Evolutionary conservation across 2,329 filamentous ascomycete species (phyloP).

Genomic region (Botrytis medusae): DNA sequence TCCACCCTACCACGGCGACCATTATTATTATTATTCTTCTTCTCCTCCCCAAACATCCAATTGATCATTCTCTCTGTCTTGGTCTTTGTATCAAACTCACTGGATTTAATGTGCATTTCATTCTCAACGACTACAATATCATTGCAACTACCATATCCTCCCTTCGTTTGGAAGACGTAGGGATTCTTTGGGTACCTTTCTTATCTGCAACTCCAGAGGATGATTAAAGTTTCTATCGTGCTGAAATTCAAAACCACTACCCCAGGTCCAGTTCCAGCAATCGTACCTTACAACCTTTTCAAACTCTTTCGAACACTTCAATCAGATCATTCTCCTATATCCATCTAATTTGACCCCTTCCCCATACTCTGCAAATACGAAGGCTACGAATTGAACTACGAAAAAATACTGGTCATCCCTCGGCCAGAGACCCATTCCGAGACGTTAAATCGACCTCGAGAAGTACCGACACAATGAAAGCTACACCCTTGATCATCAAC

Average conservation of each 20-base stretch:
- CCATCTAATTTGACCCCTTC: background rate
- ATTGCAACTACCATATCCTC: background rate
- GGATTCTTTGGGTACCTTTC: background rate
- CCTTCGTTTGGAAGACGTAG: background rate
- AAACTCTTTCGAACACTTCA: background rate
- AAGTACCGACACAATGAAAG: conserved; percentile 70
- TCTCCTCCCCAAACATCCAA: background rate
- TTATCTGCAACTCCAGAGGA: conserved; percentile 4
- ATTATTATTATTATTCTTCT: background rate
- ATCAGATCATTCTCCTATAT: background rate
- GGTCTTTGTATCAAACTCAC: background rate
- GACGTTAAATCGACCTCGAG: background rate
- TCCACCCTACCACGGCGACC: background rate
- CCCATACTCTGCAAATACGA: background rate
- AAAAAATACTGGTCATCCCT: background rate
- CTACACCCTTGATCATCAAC: conserved; percentile 91
- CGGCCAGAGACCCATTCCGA: background rate
- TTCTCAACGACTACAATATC: background rate
- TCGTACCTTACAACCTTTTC: background rate
- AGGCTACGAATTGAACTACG: background rate
- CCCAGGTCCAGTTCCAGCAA: background rate
- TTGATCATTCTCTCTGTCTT: background rate
- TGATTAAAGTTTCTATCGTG: conserved; percentile 23
- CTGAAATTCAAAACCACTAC: background rate
- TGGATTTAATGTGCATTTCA: background rate